Base-by-base conservation (phyloP, 208 protist species). In the Balamuthia mandrillaris region DNA sequence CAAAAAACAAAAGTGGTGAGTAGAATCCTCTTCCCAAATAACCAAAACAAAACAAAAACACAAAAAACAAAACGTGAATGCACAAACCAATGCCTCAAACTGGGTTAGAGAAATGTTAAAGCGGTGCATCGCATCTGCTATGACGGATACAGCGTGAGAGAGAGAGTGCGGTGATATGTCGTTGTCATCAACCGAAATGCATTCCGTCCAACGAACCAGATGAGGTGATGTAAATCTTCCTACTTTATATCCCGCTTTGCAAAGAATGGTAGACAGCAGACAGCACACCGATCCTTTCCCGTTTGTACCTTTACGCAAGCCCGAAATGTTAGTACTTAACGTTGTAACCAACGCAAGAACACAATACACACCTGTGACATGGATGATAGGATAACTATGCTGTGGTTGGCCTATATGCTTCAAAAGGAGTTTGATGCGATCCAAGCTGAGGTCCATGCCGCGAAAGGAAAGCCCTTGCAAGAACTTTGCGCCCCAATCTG, bases 221-320 rank as follows among this genome's bases (percentile, higher is more conserved):
- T 78, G 44, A 7, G 68, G 68, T 27, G 68, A 78, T 33, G 68
- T 78, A 33, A 78, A 78, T 7, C 68, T 35, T 7, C 44, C 68
- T 16, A 78, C 68, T 12, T 56, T 47, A 24, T 42, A 35, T 21
- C 39, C 68, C 18, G 33, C 39, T 14, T 9, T 21, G 7, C 45
- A 52, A 16, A 70, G 37, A 12, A 82, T 37, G 74, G 74, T 21
- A 31, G 51, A 45, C 41, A 65, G 41, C 18, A 44, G 65, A 21
- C 49, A 45, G 74, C 47, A 82, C 47, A 65, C 74, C 1, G 41
- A 60, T 18, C 68, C 68, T 52, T 82, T 82, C n/a, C 47, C 47
- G 74, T 58, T 65, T 9, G 74, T 65, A 6, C 47, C 74, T 31
- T n/a, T n/a, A n/a, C n/a, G n/a, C n/a, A n/a, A n/a, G n/a, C n/a